Conservation (phyloP, 2,329 filamentous ascomycete genomes). For the Penicillium occitanis region DNA sequence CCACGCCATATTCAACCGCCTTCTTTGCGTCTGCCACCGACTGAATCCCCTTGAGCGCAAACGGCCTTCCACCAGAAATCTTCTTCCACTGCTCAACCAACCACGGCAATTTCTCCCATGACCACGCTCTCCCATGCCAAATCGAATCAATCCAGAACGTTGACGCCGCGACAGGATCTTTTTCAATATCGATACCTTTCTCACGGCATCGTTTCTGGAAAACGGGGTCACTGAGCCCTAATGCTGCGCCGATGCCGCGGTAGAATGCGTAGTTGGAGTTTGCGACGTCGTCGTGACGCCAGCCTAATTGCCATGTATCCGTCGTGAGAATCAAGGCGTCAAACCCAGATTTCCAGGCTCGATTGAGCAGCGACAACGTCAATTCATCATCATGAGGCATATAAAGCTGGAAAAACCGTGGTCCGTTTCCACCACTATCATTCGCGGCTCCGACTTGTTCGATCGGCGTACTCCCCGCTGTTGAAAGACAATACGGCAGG, state of each 20-base stretch:
- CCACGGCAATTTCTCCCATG: conserved; percentile 69
- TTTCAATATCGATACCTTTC: conserved; percentile 54
- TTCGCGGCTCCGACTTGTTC: conserved; percentile 60
- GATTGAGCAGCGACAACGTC: conserved; percentile 55
- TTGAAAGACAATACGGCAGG: conserved; percentile 60
- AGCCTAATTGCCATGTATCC: conserved; percentile 64
- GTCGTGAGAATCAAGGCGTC: conserved; percentile 60
- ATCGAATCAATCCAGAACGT: conserved; percentile 65
- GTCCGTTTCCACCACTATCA: conserved; percentile 37
- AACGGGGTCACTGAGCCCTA: conserved; percentile 60
- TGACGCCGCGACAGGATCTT: conserved; percentile 54
- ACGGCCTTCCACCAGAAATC: conserved; percentile 58
- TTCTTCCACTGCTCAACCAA: conserved; percentile 58
- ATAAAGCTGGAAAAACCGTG: conserved; percentile 64
- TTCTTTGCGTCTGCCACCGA: conserved; percentile 61
- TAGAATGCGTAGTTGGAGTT: conserved; percentile 64
- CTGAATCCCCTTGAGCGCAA: conserved; percentile 69
- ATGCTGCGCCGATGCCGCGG: conserved; percentile 55
- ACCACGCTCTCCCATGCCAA: conserved; percentile 63
- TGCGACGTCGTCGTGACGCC: conserved; percentile 59
- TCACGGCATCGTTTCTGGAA: conserved; percentile 56
- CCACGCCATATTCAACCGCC: conserved; percentile 57
- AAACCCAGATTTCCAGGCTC: conserved; percentile 57
- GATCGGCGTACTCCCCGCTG: conserved; percentile 57
- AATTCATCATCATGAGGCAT: conserved; percentile 63